Conservation (phyloP, 2,329 filamentous ascomycete genomes). For the Myrmaecium sp. region DNA sequence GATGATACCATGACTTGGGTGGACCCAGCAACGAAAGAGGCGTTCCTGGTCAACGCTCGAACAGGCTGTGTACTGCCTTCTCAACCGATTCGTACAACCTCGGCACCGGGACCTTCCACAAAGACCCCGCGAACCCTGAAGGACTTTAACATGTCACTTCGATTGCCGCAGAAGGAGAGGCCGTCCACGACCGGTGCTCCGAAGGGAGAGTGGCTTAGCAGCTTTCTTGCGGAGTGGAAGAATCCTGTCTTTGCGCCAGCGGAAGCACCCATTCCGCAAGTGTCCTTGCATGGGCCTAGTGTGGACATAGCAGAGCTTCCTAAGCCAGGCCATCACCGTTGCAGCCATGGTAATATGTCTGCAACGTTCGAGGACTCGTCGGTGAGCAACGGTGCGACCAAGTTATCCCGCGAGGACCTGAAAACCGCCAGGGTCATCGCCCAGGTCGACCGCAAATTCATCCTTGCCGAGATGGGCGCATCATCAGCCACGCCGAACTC, state of each 20-base stretch:
- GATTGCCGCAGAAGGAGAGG: slow-evolving; percentile 11
- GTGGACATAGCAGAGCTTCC: slow-evolving; percentile 2
- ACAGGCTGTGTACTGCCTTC: slow-evolving; percentile 30
- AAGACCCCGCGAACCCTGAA: slow-evolving; percentile 6
- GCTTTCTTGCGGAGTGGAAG: slow-evolving; percentile 48
- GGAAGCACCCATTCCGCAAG: slow-evolving; percentile 25
- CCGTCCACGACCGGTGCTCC: slow-evolving; percentile 2
- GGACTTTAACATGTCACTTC: slow-evolving; percentile 14
- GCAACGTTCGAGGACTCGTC: slow-evolving; percentile 14
- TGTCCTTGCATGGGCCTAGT: slow-evolving; percentile 11
- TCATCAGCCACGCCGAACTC: slow-evolving; percentile 4
- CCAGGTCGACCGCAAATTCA: slow-evolving; percentile 83
- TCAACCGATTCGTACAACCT: slow-evolving; percentile 6
- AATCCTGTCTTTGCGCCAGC: slow-evolving; percentile 55
- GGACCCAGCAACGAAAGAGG: slow-evolving; percentile 41
- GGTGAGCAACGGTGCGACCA: slow-evolving; percentile 7
- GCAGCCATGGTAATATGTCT: slow-evolving; percentile 6
- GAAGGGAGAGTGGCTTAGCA: slow-evolving; percentile 36
- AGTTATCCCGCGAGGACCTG: slow-evolving; percentile 46
- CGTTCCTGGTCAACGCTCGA: slow-evolving; percentile 33
- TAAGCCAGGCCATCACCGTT: slow-evolving; percentile 5
- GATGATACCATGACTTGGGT: slow-evolving; percentile 37
- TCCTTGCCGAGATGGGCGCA: slow-evolving; percentile 45
- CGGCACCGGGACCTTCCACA: slow-evolving; percentile 4
- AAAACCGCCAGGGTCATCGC: slow-evolving; percentile 47